Evolutionary conservation across 108 stramenopile species (phyloP).

Genomic region (Nannochloropsis gaditana): DNA sequence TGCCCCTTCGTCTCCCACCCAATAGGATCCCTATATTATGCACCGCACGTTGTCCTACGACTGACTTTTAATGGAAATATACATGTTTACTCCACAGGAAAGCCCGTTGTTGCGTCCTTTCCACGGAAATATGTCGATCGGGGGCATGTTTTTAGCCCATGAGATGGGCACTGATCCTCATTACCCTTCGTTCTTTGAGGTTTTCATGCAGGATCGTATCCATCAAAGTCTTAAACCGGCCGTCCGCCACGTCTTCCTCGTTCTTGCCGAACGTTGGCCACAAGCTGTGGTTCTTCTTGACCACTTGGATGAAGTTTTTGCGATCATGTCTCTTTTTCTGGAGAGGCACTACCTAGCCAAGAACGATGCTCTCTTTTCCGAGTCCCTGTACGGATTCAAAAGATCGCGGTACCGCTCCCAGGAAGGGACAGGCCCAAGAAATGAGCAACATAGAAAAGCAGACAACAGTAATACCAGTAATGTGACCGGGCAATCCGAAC

Average conservation of each 20-base stretch:
- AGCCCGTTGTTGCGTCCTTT: too few species aligned
- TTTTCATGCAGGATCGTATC: constrained; percentile 42
- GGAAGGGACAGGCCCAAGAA: neutral
- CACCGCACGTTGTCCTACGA: too few species aligned
- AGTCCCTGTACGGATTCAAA: constrained; percentile 40
- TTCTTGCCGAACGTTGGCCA: neutral
- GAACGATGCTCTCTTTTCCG: constrained; percentile 32
- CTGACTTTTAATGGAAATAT: too few species aligned
- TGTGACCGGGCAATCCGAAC: neutral
- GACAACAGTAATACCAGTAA: neutral
- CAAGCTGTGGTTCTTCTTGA: neutral
- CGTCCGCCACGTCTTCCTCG: constrained; percentile 32
- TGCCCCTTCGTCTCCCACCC: too few species aligned
- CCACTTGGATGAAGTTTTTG: constrained; percentile 39
- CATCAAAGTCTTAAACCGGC: constrained; percentile 44
- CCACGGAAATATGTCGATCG: neutral
- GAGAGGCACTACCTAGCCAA: constrained; percentile 37
- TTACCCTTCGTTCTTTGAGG: constrained; percentile 42
- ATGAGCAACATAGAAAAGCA: neutral
- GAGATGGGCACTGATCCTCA: constrained; percentile 34
- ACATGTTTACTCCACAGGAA: too few species aligned
- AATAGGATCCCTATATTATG: too few species aligned
- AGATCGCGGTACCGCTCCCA: constrained; percentile 32
- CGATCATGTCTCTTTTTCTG: constrained; percentile 23
- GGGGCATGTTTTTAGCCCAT: constrained; percentile 32